Base-by-base conservation (phyloP, 169 alveolate species). In the Plasmodium billcollinsi region DNA sequence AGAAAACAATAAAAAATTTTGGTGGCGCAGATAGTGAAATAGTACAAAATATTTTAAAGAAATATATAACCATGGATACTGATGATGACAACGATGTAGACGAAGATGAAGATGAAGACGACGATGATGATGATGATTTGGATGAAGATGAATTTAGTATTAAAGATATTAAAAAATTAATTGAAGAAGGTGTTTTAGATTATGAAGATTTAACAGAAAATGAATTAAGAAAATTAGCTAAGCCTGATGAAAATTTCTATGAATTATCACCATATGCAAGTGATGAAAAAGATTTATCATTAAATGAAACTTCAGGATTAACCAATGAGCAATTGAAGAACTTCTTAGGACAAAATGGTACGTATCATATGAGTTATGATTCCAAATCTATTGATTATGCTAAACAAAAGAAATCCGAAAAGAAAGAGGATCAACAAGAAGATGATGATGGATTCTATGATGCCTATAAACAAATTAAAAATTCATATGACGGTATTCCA, bases 321-420 rank as follows among this genome's bases (percentile, higher is more conserved):
- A 12, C 47, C 1, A 83, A 83, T 62, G 91, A 83, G 43, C 91
- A 83, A 63, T 54, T 83, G 2, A 56, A 69, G 9, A 45, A 52
- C 2, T 83, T 33, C 61, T 70, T 83, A 49, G 59, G 52, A 59
- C 56, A 69, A 54, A 33, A 56, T 70, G 91, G 85, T 15, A 33
- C 33, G 12, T 83, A 83, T 63, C 91, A 83, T 83, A 83, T 83
- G 73, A 83, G 91, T 69, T 83, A 83, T 63, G 91, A 83, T 47
- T 24, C 74, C 26, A 83, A 83, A 70, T 20, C 63, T 26, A 69
- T 83, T 50, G 91, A 83, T 58, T 54, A 69, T 49, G 33, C 58
- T 33, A 83, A 83, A 43, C 91, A 83, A 50, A 83, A 83, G 21
- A 83, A 83, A 50, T 24, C 62, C 24, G 91, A 83, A 29, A 83